Evolutionary conservation across 164 flowering plant species (phyloP).

Genomic region (Euptelea pleiosperma): DNA sequence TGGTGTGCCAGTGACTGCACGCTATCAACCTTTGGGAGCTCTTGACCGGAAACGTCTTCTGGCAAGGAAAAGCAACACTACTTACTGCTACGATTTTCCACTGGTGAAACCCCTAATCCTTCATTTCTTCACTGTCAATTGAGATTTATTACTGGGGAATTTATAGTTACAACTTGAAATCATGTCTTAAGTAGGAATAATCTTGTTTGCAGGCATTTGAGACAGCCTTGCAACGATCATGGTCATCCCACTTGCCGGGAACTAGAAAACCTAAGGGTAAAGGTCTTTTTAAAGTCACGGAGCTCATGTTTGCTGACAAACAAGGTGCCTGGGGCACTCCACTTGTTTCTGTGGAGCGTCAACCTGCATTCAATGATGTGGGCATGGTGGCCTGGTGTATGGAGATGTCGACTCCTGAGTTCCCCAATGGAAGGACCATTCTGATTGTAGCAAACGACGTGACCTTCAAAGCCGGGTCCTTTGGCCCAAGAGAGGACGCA

Average conservation of each 20-base stretch:
- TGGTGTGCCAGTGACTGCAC: conserved; percentile 65
- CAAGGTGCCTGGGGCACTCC: conserved; percentile 80
- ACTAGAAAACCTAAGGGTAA: conserved; percentile 43
- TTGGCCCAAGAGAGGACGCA: conserved; percentile 99
- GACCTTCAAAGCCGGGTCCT: conserved; percentile 94
- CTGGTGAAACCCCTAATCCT: conserved; percentile 44
- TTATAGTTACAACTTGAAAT: background rate
- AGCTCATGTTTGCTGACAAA: conserved; percentile 68
- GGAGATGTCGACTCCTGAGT: conserved; percentile 95
- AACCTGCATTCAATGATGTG: conserved; percentile 79
- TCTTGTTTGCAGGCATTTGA: conserved; percentile 76
- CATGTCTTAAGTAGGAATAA: background rate
- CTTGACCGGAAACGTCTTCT: conserved; percentile 78
- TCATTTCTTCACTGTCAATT: conserved; percentile 1
- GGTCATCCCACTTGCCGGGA: conserved; percentile 51
- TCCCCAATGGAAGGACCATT: conserved; percentile 80
- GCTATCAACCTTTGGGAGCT: conserved; percentile 68
- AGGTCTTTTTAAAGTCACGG: conserved; percentile 56
- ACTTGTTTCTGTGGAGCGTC: conserved; percentile 60
- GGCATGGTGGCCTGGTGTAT: conserved; percentile 99
- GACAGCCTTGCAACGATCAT: conserved; percentile 62
- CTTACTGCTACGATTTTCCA: conserved; percentile 99
- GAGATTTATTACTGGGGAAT: background rate
- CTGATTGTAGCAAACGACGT: conserved; percentile 85
- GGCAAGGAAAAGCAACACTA: conserved; percentile 87